Conservation (phyloP, 164 flowering plant species). For the Magnolia kwangsiensis region DNA sequence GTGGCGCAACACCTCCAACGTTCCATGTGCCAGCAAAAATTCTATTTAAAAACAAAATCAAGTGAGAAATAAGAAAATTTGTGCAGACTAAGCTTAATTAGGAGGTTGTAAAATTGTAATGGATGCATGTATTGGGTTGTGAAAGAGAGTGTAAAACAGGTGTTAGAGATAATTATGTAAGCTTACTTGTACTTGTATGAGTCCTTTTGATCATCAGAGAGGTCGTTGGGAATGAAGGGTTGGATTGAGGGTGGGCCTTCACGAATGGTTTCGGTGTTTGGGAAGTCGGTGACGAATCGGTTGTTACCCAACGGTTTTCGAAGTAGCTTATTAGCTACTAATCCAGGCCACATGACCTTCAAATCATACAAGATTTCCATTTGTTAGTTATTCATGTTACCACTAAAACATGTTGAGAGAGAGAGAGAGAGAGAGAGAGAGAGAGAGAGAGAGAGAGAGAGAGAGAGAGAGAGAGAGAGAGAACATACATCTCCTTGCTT, state of each 20-base stretch:
- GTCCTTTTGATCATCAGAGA: conserved; percentile 20
- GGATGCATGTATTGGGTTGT: not conserved
- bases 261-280: not conserved
- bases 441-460: not conserved
- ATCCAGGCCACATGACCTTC: conserved; percentile 65
- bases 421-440: not conserved
- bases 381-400: not conserved
- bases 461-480: not conserved
- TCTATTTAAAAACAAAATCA: conserved; percentile 7
- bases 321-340: conserved; percentile 50
- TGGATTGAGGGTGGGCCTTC: conserved; percentile 11
- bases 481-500: conserved; percentile 17
- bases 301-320: conserved; percentile 42
- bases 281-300: conserved; percentile 34
- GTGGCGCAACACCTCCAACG: conserved; percentile 25
- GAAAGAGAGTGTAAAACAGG: not conserved
- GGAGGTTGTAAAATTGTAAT: not conserved
- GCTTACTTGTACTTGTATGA: conserved; percentile 42
- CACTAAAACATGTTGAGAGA: not conserved
- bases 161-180: not conserved
- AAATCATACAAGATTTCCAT: conserved; percentile 3
- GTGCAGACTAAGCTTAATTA: not conserved
- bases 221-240: not conserved
- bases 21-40: conserved; percentile 32
- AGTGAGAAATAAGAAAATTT: conserved; percentile 1